phyloP scores from a whole-genome alignment of 768 basidiomycete species.

The Podaxis sp. region DNA sequence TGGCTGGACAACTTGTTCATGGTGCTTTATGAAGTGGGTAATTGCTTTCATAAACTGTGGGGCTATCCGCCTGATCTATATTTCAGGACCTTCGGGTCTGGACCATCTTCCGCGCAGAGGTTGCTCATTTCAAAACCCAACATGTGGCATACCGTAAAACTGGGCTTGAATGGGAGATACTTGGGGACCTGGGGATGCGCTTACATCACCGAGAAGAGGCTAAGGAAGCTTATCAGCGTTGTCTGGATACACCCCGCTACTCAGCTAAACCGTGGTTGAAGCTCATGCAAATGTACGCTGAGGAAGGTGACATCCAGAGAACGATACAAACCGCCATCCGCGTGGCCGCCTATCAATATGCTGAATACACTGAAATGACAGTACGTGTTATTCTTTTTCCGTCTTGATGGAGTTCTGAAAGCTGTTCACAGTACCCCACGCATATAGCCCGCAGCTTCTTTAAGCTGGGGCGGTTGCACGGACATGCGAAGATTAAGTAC shows the following conservation, averaged over 20 bases:
- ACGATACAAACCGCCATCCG: conserved; percentile 90
- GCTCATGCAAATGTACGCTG: conserved; percentile 94
- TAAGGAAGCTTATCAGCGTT: conserved; percentile 96
- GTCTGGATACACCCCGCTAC: conserved; percentile 84
- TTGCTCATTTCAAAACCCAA: conserved; percentile 98
- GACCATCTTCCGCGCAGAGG: conserved; percentile 98
- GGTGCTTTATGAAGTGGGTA: conserved; percentile 90
- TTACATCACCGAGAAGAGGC: conserved; percentile 98
- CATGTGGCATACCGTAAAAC: conserved; percentile 98
- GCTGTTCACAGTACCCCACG: conserved; percentile 73
- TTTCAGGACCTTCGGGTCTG: conserved; percentile 90
- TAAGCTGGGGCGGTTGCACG: conserved; percentile 91
- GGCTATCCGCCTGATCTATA: conserved; percentile 11
- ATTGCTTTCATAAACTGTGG: not conserved
- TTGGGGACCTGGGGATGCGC: conserved; percentile 92
- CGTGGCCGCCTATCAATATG: conserved; percentile 89
- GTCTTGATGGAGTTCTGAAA: conserved; percentile 2
- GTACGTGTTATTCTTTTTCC: conserved; percentile 43
- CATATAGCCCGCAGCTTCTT: conserved; percentile 88
- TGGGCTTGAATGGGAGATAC: conserved; percentile 95
- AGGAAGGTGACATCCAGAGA: conserved; percentile 91
- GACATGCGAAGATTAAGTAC: conserved; percentile 91
- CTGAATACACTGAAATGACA: conserved; percentile 87
- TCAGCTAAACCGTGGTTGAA: conserved; percentile 92
- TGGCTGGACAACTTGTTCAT: conserved; percentile 99